phyloP scores from a whole-genome alignment of 208 protist species.

The Wallacemonas sp. region DNA sequence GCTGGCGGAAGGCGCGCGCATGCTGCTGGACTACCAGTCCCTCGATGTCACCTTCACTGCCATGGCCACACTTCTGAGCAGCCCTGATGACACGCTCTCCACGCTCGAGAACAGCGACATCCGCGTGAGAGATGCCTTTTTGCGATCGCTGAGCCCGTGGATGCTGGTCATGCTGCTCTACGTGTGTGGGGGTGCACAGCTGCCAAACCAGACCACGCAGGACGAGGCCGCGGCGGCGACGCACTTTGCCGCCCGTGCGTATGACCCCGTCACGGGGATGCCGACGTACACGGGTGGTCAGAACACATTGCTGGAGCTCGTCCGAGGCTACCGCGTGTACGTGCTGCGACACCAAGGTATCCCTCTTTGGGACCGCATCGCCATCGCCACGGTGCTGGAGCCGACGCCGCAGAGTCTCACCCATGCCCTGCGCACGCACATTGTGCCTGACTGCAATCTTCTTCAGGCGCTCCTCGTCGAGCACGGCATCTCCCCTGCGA shows the following conservation, averaged over 20 bases:
- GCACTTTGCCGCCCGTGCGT: too few relatives aligned
- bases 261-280: too few relatives aligned
- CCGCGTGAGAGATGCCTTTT: conserved; percentile 53
- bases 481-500: conserved; percentile 52
- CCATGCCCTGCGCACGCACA: conserved; percentile 30
- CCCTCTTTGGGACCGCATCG: conserved; percentile 78
- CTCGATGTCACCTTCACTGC: conserved; percentile 40
- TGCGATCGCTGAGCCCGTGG: conserved; percentile 67
- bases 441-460: conserved; percentile 47
- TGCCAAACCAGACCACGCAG: neutral
- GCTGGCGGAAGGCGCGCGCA: conserved; percentile 26
- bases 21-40: conserved; percentile 45
- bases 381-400: conserved; percentile 65
- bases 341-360: conserved; percentile 29
- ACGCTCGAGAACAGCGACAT: conserved; percentile 34
- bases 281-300: neutral
- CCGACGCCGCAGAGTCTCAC: conserved; percentile 27
- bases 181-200: conserved; percentile 21
- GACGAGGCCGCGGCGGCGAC: too few relatives aligned
- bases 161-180: conserved; percentile 61
- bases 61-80: conserved; percentile 44
- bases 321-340: conserved; percentile 10
- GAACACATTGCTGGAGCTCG: neutral
- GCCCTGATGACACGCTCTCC: conserved; percentile 25
- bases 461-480: conserved; percentile 61